These are phyloP conservation scores for Gossypium turneri DNA, from an alignment of 345 rosid species.

Conservation along the genomic window DNA sequence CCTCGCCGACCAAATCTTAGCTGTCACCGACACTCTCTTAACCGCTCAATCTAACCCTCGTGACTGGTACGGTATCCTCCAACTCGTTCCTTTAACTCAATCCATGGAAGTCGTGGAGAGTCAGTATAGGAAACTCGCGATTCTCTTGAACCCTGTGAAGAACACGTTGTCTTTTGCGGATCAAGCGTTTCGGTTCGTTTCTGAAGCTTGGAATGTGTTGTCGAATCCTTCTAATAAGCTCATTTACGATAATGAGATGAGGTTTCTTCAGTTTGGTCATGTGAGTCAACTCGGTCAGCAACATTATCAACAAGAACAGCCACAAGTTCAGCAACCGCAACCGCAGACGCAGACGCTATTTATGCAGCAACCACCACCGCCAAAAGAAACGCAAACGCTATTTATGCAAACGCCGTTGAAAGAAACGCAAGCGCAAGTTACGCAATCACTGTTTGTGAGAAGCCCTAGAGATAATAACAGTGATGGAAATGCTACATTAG, in stretches of 20 bases:
- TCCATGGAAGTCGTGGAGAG: constrained; percentile 58
- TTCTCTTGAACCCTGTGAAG: constrained; percentile 56
- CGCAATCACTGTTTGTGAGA: background rate
- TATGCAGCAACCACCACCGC: constrained; percentile 21
- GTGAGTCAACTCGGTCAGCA: constrained; percentile 29
- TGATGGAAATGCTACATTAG: background rate
- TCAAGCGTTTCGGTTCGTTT: constrained; percentile 59
- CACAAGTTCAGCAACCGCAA: constrained; percentile 14
- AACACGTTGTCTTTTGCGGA: constrained; percentile 66
- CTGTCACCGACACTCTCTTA: constrained; percentile 71
- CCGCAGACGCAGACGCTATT: constrained; percentile 16
- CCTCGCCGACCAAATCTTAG: constrained; percentile 59
- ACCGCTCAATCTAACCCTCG: constrained; percentile 48
- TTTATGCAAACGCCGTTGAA: background rate
- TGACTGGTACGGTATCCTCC: constrained; percentile 84
- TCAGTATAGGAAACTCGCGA: constrained; percentile 74
- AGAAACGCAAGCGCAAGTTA: background rate
- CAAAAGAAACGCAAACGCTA: background rate
- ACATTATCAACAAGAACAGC: constrained; percentile 1
- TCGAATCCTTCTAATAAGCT: constrained; percentile 65
- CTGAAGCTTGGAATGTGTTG: constrained; percentile 80
- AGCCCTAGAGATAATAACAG: constrained; percentile 14
- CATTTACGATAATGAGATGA: constrained; percentile 62
- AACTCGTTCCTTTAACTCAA: constrained; percentile 58
- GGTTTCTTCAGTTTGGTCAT: constrained; percentile 56